Percentiles rank a stretch among this genome's conserved stretches.
phyloP scores from a whole-genome alignment of 306 rosid genomes.

The Fagus sylvatica region DNA sequence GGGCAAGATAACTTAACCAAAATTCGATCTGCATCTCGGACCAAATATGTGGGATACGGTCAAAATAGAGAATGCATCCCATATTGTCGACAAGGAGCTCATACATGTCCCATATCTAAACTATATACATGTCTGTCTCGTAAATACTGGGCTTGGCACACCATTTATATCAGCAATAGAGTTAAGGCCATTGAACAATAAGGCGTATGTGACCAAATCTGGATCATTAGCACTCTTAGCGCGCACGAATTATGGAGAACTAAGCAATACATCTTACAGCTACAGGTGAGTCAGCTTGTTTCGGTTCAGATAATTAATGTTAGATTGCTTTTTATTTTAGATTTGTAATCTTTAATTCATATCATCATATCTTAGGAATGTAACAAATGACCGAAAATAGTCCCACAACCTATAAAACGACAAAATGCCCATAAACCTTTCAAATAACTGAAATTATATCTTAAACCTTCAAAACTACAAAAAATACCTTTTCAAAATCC shows the following conservation, averaged over 20 bases:
- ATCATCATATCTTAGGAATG: too few species aligned
- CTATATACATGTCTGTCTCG: slow-evolving; percentile 38
- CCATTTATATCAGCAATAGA: slow-evolving; percentile 63
- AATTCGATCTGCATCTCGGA: slow-evolving; percentile 40
- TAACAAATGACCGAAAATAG: too few species aligned
- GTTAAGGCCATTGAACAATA: slow-evolving; percentile 37
- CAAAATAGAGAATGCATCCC: neutral
- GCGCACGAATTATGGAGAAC: slow-evolving; percentile 33
- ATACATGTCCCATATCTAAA: slow-evolving; percentile 41
- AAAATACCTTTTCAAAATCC: too few species aligned
- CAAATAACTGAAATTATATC: too few species aligned
- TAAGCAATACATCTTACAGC: accelerated
- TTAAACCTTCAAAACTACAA: too few species aligned
- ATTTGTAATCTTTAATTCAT: too few species aligned
- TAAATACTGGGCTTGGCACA: slow-evolving; percentile 37
- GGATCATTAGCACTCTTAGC: slow-evolving; percentile 9
- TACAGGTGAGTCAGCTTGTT: slow-evolving; percentile 19
- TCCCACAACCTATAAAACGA: too few species aligned
- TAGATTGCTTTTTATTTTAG: too few species aligned
- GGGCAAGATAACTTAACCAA: slow-evolving; percentile 26
- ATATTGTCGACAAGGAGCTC: slow-evolving; percentile 22
- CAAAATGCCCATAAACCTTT: too few species aligned
- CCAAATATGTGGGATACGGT: slow-evolving; percentile 41
- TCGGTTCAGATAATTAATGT: too few species aligned
- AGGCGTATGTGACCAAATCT: slow-evolving; percentile 8